A percentile compares a stretch with the other conserved stretches of the same genome.
Evolutionary conservation across 2,329 filamentous ascomycete species (phyloP).

Genomic region (Cordyceps militaris): DNA sequence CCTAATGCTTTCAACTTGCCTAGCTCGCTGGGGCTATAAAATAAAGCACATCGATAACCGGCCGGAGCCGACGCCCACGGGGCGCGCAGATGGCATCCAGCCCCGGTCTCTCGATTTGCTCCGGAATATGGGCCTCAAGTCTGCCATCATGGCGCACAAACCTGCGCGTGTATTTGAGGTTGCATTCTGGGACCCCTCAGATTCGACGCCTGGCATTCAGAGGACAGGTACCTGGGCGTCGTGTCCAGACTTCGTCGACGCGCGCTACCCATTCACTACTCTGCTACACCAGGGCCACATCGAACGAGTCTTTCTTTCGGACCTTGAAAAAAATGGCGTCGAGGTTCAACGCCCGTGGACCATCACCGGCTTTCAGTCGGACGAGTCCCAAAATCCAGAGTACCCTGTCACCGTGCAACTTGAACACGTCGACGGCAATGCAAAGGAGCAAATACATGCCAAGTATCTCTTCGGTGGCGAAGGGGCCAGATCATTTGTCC

Average conservation of each 20-base stretch:
- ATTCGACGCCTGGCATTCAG: constrained; percentile 49
- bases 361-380: constrained; percentile 53
- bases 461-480: constrained; percentile 69
- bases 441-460: constrained; percentile 57
- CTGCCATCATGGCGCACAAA: constrained; percentile 77
- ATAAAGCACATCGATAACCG: constrained; percentile 94
- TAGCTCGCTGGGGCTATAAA: constrained; percentile 88
- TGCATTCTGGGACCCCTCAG: constrained; percentile 62
- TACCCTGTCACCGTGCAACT: constrained; percentile 79
- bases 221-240: constrained; percentile 74
- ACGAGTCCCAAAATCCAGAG: constrained; percentile 47
- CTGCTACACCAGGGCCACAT: constrained; percentile 66
- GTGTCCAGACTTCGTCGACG: constrained; percentile 76
- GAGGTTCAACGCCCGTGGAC: constrained; percentile 59
- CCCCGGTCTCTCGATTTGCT: constrained; percentile 81
- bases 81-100: constrained; percentile 87
- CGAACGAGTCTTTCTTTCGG: constrained; percentile 61
- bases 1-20: constrained; percentile 77
- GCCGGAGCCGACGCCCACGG: constrained; percentile 74
- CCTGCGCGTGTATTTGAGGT: constrained; percentile 80
- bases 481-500: constrained; percentile 59
- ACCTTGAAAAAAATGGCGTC: constrained; percentile 55
- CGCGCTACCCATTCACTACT: constrained; percentile 63
- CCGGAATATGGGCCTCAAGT: constrained; percentile 83
- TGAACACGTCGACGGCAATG: constrained; percentile 66